Evolutionary conservation across 345 rosid species (phyloP), one percentile per base, ranked within the genome.

Genomic region (Fremontodendron californicum): DNA sequence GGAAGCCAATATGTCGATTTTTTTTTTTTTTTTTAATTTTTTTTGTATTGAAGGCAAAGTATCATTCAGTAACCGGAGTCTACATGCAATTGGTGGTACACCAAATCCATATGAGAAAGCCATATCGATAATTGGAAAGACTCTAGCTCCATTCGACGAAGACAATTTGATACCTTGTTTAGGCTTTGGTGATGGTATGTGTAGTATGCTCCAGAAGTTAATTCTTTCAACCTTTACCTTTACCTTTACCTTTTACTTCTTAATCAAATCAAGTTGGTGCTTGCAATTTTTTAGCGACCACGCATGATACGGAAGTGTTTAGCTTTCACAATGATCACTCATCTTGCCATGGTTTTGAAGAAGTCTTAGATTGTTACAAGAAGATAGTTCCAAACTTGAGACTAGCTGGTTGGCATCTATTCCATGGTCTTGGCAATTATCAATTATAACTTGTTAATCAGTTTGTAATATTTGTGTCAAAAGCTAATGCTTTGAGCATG

Each of bases 91-190:
- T 11, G 88, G 91, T 0, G 82, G 83, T 43, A 48, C 81, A 7
- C 90, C 86, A n/a, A 93, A 91, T 82, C 98, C 98, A 23, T 93
- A 93, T 29, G 98, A 93, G 80, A 85, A 85, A 72, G 97, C 97
- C 35, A 92, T 92, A 72, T 88, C 89, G 4, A 87, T 93, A 13
- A 87, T 91, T n/a, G 98, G 98, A 29, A 88, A 82, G 82, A 93
- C 98, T 6, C 69, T 93, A 74, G 88, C 98, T 77, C 90, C 97
- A 35, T 94, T 94, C 58, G 98, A 94, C 16, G 98, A 94, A 1
- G 98, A 94, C 79, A 88, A 90, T 82, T 79, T 94, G 31, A 89
- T 94, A 52, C 98, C 97, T 27, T 90, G 95, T 78, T 88, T 87
- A 72, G 98, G 97, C 73, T 93, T 93, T 85, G 98, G 97, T 21